These are phyloP conservation scores for Ordospora colligata DNA, from an alignment of 371 early-diverging fungal species.

Conservation along the genomic window DNA sequence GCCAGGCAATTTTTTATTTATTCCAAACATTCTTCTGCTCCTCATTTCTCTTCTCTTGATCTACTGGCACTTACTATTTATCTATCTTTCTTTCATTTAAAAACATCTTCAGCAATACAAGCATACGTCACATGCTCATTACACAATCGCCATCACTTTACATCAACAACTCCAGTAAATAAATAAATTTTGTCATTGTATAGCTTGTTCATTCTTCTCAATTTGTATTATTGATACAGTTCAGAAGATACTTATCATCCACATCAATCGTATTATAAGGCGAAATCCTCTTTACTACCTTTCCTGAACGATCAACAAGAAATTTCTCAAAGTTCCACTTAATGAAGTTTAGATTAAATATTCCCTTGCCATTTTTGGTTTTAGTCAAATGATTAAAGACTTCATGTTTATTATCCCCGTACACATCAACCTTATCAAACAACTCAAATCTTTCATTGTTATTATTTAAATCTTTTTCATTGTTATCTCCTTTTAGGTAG, in stretches of 20 bases:
- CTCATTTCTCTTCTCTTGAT: too few species aligned
- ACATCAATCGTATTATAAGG: constrained; percentile 46
- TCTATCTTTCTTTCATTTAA: neutral
- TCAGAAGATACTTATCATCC: constrained; percentile 23
- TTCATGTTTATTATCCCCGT: constrained; percentile 67
- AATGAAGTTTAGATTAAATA: constrained; percentile 61
- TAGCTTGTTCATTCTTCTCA: neutral
- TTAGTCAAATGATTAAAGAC: constrained; percentile 65
- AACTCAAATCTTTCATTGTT: constrained; percentile 68
- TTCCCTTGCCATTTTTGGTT: constrained; percentile 64
- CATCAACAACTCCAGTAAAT: neutral
- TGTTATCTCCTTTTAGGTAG: constrained; percentile 28
- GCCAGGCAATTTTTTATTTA: constrained; percentile 17
- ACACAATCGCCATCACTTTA: too few species aligned
- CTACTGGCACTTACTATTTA: neutral
- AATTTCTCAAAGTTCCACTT: constrained; percentile 66
- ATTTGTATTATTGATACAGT: neutral
- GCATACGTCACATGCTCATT: too few species aligned
- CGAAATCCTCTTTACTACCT: constrained; percentile 65
- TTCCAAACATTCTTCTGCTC: neutral
- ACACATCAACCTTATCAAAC: constrained; percentile 75
- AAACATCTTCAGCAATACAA: too few species aligned
- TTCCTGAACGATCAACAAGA: constrained; percentile 66
- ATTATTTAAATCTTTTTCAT: neutral
- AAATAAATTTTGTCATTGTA: neutral